Evolutionary conservation across 2,329 filamentous ascomycete species (phyloP).

Genomic region (Botrytis galanthina): DNA sequence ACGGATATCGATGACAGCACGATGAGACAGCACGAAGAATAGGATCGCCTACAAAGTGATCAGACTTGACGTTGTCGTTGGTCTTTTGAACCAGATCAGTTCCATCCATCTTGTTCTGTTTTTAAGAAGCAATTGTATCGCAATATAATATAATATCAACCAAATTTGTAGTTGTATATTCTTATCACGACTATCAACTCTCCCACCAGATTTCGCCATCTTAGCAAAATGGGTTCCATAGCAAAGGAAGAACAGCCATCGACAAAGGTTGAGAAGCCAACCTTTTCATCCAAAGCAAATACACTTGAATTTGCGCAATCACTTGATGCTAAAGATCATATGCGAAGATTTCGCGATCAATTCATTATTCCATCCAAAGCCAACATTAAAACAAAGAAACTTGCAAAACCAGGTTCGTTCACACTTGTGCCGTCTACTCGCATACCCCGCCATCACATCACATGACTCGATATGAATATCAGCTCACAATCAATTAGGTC

Average conservation of each 20-base stretch:
- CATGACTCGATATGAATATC: background rate
- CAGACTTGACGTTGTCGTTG: background rate
- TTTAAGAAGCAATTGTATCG: background rate
- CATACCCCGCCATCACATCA: conserved; percentile 16
- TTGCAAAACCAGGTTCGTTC: conserved; percentile 20
- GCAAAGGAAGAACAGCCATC: conserved; percentile 25
- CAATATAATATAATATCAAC: background rate
- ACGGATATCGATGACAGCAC: conserved; percentile 4
- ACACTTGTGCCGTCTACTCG: conserved; percentile 21
- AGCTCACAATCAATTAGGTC: conserved; percentile 10
- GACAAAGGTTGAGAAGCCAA: conserved; percentile 33
- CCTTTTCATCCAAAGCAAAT: conserved; percentile 50
- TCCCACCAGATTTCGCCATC: background rate
- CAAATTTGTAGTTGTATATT: background rate
- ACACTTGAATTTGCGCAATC: conserved; percentile 47
- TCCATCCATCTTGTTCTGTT: background rate
- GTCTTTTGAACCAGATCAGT: background rate
- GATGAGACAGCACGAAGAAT: background rate
- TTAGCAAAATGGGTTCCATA: conserved; percentile 34
- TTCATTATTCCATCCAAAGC: conserved; percentile 75
- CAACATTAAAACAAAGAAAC: conserved; percentile 63
- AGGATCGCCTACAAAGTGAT: conserved; percentile 15
- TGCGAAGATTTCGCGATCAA: conserved; percentile 61
- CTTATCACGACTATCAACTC: background rate
- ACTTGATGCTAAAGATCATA: conserved; percentile 60